Conservation (phyloP, 2,329 filamentous ascomycete genomes). For the Erysiphe neolycopersici region DNA sequence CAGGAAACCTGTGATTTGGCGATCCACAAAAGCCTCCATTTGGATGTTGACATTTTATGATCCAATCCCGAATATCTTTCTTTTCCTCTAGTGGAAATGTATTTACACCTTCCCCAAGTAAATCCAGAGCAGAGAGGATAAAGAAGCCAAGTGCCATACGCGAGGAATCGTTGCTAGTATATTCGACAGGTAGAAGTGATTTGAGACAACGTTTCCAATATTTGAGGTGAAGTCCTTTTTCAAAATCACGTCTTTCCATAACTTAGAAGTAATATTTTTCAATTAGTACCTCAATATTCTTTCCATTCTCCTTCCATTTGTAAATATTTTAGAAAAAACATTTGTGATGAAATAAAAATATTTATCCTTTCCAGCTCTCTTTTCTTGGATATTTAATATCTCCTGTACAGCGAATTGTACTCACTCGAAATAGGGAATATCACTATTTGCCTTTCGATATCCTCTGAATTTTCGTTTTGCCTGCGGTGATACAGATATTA, state of each 20-base stretch:
- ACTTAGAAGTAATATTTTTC: too few relatives aligned
- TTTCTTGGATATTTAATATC: too few relatives aligned
- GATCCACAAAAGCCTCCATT: slow-evolving; percentile 74
- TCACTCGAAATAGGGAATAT: too few relatives aligned
- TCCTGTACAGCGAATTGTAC: too few relatives aligned
- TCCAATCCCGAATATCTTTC: slow-evolving; percentile 38
- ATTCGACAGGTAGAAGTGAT: slow-evolving; percentile 52
- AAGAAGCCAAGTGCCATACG: slow-evolving; percentile 80
- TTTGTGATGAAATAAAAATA: too few relatives aligned
- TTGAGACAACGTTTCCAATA: slow-evolving; percentile 85
- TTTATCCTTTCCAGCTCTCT: too few relatives aligned
- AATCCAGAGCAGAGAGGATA: slow-evolving; percentile 58
- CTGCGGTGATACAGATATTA: too few relatives aligned
- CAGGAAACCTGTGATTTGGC: slow-evolving; percentile 30
- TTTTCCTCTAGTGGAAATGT: slow-evolving; percentile 22
- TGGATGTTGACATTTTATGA: slow-evolving; percentile 65
- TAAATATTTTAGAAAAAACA: too few relatives aligned
- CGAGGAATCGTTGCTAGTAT: slow-evolving; percentile 72
- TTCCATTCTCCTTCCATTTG: too few relatives aligned
- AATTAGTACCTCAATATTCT: too few relatives aligned
- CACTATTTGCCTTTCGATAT: too few relatives aligned
- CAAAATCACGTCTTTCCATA: slow-evolving; percentile 17
- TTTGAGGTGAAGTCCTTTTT: slow-evolving; percentile 46
- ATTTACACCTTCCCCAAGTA: slow-evolving; percentile 38
- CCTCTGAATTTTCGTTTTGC: too few relatives aligned